These are phyloP conservation scores for Exophiala phaeomuriformis DNA, from an alignment of 2,329 filamentous ascomycete genomes.

Conservation along the genomic window DNA sequence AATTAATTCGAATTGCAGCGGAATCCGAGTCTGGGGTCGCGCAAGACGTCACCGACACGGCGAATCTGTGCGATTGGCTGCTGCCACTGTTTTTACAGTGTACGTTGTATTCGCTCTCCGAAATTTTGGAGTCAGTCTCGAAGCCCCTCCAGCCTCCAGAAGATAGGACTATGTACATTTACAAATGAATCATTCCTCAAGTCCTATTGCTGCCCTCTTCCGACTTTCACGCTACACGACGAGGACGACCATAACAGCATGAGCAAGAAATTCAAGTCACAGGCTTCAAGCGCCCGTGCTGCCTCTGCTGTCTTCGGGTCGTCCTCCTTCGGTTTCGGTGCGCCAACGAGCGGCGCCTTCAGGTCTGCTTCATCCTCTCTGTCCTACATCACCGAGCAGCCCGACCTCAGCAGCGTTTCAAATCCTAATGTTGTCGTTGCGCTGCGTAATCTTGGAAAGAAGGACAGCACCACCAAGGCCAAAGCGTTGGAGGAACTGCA, in stretches of 20 bases:
- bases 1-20: too few relatives aligned
- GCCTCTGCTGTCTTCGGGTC: slow-evolving; percentile 41
- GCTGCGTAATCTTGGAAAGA: slow-evolving; percentile 91
- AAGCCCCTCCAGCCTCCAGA: too few relatives aligned
- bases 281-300: slow-evolving; percentile 57
- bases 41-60: too few relatives aligned
- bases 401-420: slow-evolving; percentile 68
- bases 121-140: background rate
- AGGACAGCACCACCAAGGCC: slow-evolving; percentile 83
- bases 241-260: slow-evolving; percentile 33
- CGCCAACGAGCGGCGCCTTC: slow-evolving; percentile 32
- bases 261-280: slow-evolving; percentile 58
- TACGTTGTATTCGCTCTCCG: background rate
- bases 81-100: too few relatives aligned
- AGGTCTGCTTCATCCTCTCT: slow-evolving; percentile 48
- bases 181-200: background rate
- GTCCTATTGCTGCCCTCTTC: background rate
- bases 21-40: too few relatives aligned
- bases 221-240: background rate
- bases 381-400: slow-evolving; percentile 81
- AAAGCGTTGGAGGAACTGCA: slow-evolving; percentile 85
- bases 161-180: too few relatives aligned
- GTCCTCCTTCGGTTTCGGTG: slow-evolving; percentile 38
- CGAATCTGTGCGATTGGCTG: background rate
- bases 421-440: slow-evolving; percentile 76